Evolutionary conservation across 2,329 filamentous ascomycete species (phyloP).

Genomic region (Aureobasidium sp.): DNA sequence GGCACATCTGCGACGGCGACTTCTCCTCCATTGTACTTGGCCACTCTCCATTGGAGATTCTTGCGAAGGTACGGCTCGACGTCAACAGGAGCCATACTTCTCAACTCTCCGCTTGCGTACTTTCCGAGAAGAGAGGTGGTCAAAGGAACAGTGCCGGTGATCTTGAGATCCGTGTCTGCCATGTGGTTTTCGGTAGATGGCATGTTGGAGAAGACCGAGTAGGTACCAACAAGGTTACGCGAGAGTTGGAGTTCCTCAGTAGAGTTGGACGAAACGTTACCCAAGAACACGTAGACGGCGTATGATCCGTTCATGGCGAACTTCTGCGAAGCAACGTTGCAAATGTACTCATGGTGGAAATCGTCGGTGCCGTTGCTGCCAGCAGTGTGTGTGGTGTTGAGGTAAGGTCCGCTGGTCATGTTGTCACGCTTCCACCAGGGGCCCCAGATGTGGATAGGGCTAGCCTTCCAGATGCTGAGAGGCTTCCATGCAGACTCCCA

Average conservation of each 20-base stretch:
- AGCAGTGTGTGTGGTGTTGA: neutral
- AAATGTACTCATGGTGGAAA: slow-evolving; percentile 53
- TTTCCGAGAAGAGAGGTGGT: slow-evolving; percentile 36
- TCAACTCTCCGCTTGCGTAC: slow-evolving; percentile 29
- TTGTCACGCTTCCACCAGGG: slow-evolving; percentile 14
- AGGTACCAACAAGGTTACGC: slow-evolving; percentile 54
- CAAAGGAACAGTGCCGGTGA: slow-evolving; percentile 40
- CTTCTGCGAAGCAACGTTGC: slow-evolving; percentile 57
- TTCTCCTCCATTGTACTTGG: slow-evolving; percentile 29
- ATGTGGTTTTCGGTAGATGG: slow-evolving; percentile 17
- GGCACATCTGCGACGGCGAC: slow-evolving; percentile 29
- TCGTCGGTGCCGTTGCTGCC: neutral
- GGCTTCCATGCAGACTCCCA: neutral
- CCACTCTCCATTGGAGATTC: slow-evolving; percentile 31
- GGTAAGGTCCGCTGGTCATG: neutral
- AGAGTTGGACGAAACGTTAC: slow-evolving; percentile 39
- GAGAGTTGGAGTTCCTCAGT: slow-evolving; percentile 30
- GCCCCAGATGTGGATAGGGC: neutral
- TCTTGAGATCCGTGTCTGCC: slow-evolving; percentile 25
- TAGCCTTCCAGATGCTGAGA: neutral
- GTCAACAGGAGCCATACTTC: slow-evolving; percentile 22
- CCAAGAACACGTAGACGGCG: slow-evolving; percentile 62
- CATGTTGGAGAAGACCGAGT: slow-evolving; percentile 41
- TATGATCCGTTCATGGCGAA: slow-evolving; percentile 56
- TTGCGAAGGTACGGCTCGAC: slow-evolving; percentile 27